phyloP scores from a whole-genome alignment of 2,329 filamentous ascomycete genomes.

The Scedosporium apiospermum region DNA sequence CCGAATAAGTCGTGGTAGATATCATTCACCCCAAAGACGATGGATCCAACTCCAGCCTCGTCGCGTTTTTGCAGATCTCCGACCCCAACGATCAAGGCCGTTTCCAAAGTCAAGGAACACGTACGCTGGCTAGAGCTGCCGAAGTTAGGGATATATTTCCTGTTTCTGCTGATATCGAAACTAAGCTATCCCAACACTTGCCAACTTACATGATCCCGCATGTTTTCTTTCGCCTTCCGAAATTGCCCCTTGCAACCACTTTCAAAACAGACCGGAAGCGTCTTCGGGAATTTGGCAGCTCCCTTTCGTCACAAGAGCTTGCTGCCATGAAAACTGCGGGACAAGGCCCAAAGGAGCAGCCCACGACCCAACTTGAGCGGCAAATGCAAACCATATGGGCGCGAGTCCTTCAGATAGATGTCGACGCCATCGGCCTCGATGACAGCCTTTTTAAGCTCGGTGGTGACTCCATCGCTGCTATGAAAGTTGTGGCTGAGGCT shows the following conservation, averaged over 20 bases:
- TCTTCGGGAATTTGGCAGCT: not conserved
- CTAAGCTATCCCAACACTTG: not conserved
- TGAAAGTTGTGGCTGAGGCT: slow-evolving; percentile 48
- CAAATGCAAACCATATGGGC: not conserved
- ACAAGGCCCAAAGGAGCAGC: not conserved
- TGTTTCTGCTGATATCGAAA: not conserved
- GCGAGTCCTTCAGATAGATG: not conserved
- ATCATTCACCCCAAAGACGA: not conserved
- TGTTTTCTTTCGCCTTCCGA: not conserved
- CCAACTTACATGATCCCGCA: not conserved
- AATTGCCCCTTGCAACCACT: not conserved
- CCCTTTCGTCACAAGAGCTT: not conserved
- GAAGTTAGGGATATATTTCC: not conserved
- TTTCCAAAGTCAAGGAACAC: not conserved
- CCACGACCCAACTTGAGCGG: not conserved
- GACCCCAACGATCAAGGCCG: not conserved
- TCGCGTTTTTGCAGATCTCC: not conserved
- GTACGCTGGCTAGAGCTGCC: not conserved
- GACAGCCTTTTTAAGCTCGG: slow-evolving; percentile 21
- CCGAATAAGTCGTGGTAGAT: not conserved
- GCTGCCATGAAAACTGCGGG: too few relatives aligned
- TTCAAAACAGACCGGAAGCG: not conserved
- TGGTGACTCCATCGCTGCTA: slow-evolving; percentile 49
- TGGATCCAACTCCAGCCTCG: not conserved
- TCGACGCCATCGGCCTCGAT: not conserved